These are phyloP conservation scores for Quambalaria eucalypti DNA, from an alignment of 1,284 basidiomycete genomes.

Conservation along the genomic window DNA sequence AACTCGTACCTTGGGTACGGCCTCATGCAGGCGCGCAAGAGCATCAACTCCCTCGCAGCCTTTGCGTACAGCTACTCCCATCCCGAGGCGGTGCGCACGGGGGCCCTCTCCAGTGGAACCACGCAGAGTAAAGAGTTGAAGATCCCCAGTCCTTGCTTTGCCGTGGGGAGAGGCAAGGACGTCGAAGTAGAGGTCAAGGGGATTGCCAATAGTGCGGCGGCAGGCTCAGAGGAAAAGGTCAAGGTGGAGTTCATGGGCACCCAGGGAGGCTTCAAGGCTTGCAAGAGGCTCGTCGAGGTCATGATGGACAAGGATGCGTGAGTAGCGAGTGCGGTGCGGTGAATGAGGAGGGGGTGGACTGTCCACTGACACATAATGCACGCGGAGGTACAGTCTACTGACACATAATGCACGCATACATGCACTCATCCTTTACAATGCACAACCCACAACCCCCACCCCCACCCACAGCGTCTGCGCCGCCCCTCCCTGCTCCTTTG, in stretches of 20 bases:
- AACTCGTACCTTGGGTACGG: constrained; percentile 70
- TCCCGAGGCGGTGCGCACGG: constrained; percentile 29
- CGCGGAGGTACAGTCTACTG: not conserved
- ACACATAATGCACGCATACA: not conserved
- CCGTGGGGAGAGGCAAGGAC: constrained; percentile 57
- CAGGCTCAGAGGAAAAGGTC: constrained; percentile 9
- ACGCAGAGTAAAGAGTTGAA: constrained; percentile 28
- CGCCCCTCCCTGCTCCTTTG: constrained; percentile 81
- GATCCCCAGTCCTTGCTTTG: constrained; percentile 73
- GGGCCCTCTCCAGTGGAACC: constrained; percentile 12
- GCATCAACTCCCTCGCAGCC: constrained; percentile 78
- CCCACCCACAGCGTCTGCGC: constrained; percentile 58
- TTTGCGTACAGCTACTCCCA: constrained; percentile 62
- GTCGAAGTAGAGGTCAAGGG: constrained; percentile 64
- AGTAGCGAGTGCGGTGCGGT: constrained; percentile 47
- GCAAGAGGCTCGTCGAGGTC: constrained; percentile 73
- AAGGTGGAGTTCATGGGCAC: constrained; percentile 38
- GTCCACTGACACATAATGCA: not conserved
- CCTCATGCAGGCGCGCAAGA: constrained; percentile 76
- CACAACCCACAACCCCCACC: not conserved
- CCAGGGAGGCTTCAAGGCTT: constrained; percentile 72
- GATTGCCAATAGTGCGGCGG: constrained; percentile 37
- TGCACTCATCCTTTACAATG: too few relatives aligned
- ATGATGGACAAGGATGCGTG: constrained; percentile 93
- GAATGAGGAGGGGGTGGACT: not conserved